Evolutionary conservation across 148 eudicot species (phyloP), one percentile per base, ranked within the genome.

Genomic region (Drosera capensis): DNA sequence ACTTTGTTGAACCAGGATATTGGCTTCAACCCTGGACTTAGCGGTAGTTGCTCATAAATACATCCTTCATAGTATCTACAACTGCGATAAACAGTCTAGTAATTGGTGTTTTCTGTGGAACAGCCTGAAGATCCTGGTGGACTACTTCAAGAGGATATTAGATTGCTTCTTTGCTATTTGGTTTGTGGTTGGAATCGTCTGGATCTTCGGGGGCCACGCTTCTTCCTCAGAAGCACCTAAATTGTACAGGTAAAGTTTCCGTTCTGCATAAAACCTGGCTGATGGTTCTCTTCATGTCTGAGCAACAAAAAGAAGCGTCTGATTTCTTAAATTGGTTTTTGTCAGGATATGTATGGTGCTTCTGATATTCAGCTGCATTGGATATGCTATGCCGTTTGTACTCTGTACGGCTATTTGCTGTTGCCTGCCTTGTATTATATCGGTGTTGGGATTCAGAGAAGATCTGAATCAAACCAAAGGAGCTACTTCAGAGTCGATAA

Each of bases 81-180:
- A 34, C 11, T 34, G 13, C 38, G n/a, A 34, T 4, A 15, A 34
- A 34, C 14, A 11, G n/a, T 34, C 13, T 11, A 28, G 0, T 34
- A 34, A 4, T 4, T 34, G n/a, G 2, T 5, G 11, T 34, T 4
- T 34, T 1, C 38, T 11, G 9, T 11, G n/a, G 11, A 58, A 58
- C 82, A 88, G 96, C 61, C 52, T 83, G 22, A 88, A 80, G 76
- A 80, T 67, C 26, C 41, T 66, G 43, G 57, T 75, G 23, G 96
- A 88, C 46, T 83, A 88, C 69, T 67, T 80, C 62, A 88, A 88
- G 74, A 80, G 79, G 92, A 79, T 70, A 39, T 56, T 88, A 46
- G 96, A 83, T 71, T 83, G 94, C 79, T 87, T 79, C 84, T 88
- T 88, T 62, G 96, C 96, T 2, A 71, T 83, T 49, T 88, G 96